Base-by-base conservation (phyloP, 345 rosid genomes). In the Firmiana major region DNA sequence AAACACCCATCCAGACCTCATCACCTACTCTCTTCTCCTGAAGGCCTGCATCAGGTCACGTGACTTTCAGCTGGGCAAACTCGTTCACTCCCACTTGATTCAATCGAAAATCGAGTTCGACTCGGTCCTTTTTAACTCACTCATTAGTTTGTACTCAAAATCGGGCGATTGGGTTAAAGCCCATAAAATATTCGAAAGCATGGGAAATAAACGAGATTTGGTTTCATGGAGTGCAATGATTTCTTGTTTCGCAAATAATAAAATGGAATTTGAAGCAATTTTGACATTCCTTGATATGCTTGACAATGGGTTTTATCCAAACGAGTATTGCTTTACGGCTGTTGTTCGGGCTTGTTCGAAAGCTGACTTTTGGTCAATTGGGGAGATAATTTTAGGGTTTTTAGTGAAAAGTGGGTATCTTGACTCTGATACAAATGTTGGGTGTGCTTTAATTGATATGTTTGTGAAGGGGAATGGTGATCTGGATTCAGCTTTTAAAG, bases 191-290 rank as follows among this genome's bases (percentile, higher is more conserved):
- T 93, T 91, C 53, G 73, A 80, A 76, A 75, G 21, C 2, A 90
- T 91, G 94, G 89, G 81, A 8, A 51, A 75, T 36, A 89, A 89
- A 71, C 84, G 92, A 72, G 91, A 91, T 76, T 75, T 86, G 80
- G 92, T 90, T 78, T 90, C 94, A 0, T 92, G 95, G 95, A 88
- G 95, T 71, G 85, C 95, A 4, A 87, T 90, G 86, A 90, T 88
- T 78, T 86, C 94, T 42, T 88, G 93, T 81, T 87, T 79, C 15
- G 92, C 86, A n/a, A 88, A 83, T 26, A 87, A 87, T 10, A 84
- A 81, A 7, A 87, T 78, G 80, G 84, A 83, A 17, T 42, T 46
- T 6, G 84, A 90, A 22, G 90, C 92, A 4, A 75, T 89, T 65
- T 62, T 31, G 24, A 31, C 80, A 55, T 93, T 85, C 36, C 51